phyloP scores from a whole-genome alignment of 768 basidiomycete genomes.

The Arthromyces matolae region DNA sequence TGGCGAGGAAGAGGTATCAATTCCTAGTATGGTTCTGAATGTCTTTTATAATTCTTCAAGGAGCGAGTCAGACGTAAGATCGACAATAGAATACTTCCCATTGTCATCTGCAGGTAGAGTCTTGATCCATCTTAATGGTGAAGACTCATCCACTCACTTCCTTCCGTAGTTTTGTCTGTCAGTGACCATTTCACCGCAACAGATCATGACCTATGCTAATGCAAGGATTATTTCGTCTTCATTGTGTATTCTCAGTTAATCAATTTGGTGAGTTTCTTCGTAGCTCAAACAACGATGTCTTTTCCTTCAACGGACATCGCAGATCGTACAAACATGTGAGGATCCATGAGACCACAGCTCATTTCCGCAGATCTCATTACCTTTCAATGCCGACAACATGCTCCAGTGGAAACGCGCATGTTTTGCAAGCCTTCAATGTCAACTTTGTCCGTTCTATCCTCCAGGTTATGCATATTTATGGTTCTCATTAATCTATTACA shows the following conservation, averaged over 20 bases:
- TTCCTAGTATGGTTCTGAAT: neutral
- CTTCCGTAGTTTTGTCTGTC: conserved; percentile 45
- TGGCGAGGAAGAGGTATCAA: conserved; percentile 44
- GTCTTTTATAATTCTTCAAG: conserved; percentile 19
- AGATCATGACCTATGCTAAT: conserved; percentile 12
- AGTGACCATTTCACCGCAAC: conserved; percentile 16
- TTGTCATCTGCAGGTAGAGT: conserved; percentile 48
- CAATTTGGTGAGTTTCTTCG: conserved; percentile 36
- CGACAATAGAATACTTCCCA: conserved; percentile 45
- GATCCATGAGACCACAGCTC: too few species aligned
- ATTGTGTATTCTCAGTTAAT: conserved; percentile 32
- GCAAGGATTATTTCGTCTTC: too few species aligned
- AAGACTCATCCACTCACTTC: neutral
- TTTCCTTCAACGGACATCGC: neutral
- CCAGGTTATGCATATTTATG: neutral
- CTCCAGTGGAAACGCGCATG: conserved; percentile 52
- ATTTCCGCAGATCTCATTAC: too few species aligned
- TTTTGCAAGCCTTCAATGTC: conserved; percentile 47
- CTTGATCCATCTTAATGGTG: neutral
- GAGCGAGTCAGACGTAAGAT: conserved; percentile 45
- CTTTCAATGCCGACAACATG: too few species aligned
- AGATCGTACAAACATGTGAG: conserved; percentile 62
- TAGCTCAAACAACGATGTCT: neutral
- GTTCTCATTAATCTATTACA: neutral
- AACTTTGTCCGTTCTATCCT: conserved; percentile 38